A percentile compares a stretch with the other conserved stretches of the same genome.
phyloP scores from a whole-genome alignment of 257 asterid species.

The Solanum tacnaense region DNA sequence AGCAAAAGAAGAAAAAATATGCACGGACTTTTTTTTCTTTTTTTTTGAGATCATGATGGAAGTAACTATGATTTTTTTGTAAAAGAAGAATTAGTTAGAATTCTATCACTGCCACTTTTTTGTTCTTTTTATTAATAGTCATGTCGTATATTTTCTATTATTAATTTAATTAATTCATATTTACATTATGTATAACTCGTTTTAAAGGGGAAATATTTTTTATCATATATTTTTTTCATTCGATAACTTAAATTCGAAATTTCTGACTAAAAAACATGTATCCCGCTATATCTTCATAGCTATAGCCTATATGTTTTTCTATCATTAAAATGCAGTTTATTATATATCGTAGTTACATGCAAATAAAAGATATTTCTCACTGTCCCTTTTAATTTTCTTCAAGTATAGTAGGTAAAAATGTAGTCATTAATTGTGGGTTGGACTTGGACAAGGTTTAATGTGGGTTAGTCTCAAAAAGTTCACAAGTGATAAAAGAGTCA shows the following conservation, averaged over 20 bases:
- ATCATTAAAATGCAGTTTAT: not conserved
- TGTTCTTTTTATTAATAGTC: not conserved
- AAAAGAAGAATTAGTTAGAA: not conserved
- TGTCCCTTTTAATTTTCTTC: not conserved
- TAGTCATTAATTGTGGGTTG: not conserved
- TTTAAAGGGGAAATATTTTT: not conserved
- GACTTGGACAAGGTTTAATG: not conserved
- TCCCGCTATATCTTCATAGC: not conserved
- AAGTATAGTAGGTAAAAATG: not conserved
- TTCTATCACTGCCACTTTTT: not conserved
- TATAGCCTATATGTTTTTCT: not conserved
- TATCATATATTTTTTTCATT: not conserved
- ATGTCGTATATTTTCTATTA: not conserved
- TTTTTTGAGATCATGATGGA: not conserved
- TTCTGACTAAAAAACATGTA: not conserved
- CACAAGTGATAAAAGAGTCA: not conserved
- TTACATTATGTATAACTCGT: too few species aligned
- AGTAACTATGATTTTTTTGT: not conserved
- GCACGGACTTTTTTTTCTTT: not conserved
- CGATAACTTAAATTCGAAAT: not conserved
- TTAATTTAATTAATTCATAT: not conserved
- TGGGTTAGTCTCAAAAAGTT: not conserved
- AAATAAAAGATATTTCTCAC: not conserved
- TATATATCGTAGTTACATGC: not conserved
- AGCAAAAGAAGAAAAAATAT: not conserved